Conservation (phyloP, 176 grass and related monocot genomes). For the Rhynchospora breviuscula region DNA sequence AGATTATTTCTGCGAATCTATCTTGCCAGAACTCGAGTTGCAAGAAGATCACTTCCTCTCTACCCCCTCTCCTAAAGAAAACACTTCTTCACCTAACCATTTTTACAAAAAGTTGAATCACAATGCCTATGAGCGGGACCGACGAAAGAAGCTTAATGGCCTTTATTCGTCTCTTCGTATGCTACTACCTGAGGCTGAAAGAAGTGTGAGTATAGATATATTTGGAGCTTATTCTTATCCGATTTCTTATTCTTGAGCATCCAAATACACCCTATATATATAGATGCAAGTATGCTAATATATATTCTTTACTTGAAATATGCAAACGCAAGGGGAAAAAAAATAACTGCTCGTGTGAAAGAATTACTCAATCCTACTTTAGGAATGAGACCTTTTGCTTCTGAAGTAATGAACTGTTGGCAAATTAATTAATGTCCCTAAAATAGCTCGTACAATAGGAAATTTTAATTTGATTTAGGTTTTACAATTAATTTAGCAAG, state of each 20-base stretch:
- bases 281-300: neutral
- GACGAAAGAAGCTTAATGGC: constrained; percentile 82
- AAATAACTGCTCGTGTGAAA: too few species aligned
- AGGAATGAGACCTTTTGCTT: too few species aligned
- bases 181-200: constrained; percentile 58
- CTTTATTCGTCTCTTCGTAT: constrained; percentile 67
- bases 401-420: too few species aligned
- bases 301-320: too few species aligned
- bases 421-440: too few species aligned
- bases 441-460: neutral
- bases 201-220: constrained; percentile 31
- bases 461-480: neutral
- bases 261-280: too few species aligned
- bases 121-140: constrained; percentile 88
- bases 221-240: too few species aligned
- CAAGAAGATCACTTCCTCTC: constrained; percentile 33
- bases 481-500: neutral
- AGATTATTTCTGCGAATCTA: constrained; percentile 36
- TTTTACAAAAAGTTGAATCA: constrained; percentile 63
- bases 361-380: too few species aligned
- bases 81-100: constrained; percentile 25
- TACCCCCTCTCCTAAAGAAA: constrained; percentile 14
- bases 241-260: too few species aligned
- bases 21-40: constrained; percentile 30
- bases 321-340: too few species aligned